These are phyloP conservation scores for Coemansia sp. DNA, from an alignment of 192 early-diverging fungal species.

Conservation along the genomic window DNA sequence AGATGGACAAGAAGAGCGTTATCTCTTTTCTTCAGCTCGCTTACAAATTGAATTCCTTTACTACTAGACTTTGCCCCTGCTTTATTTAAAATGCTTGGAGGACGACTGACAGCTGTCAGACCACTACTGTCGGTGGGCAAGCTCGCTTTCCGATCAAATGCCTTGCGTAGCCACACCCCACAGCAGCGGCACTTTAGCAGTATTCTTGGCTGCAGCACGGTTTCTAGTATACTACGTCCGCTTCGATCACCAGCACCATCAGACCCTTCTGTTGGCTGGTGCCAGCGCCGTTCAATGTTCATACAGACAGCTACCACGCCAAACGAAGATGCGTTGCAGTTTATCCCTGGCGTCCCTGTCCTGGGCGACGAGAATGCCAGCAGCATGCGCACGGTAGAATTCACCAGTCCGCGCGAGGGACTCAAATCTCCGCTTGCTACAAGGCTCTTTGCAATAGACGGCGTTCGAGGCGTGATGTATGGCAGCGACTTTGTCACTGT, in stretches of 20 bases:
- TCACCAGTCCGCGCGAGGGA: constrained; percentile 71
- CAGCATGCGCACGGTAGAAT: constrained; percentile 76
- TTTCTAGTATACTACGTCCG: neutral
- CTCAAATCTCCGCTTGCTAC: constrained; percentile 87
- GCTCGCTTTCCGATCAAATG: constrained; percentile 5
- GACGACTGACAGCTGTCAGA: neutral
- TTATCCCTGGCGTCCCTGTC: constrained; percentile 90
- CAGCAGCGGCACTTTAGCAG: neutral
- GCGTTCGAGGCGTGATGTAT: constrained; percentile 86
- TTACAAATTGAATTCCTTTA: constrained; percentile 1
- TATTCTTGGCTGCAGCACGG: neutral
- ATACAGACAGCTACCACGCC: constrained; percentile 91
- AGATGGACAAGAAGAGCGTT: too few species aligned
- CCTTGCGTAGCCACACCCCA: neutral
- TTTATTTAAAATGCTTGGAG: constrained; percentile 1
- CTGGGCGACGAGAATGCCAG: constrained; percentile 47
- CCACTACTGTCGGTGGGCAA: neutral
- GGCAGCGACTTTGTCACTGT: constrained; percentile 95
- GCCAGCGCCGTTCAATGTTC: constrained; percentile 66
- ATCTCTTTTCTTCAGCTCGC: constrained; percentile 3
- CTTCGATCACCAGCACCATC: neutral
- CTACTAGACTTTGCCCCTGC: neutral
- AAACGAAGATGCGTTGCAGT: constrained; percentile 93
- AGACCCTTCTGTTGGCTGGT: neutral
- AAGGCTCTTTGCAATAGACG: constrained; percentile 90